Conservation (phyloP, 441 rosid species). For the Adansonia rubrostipa region DNA sequence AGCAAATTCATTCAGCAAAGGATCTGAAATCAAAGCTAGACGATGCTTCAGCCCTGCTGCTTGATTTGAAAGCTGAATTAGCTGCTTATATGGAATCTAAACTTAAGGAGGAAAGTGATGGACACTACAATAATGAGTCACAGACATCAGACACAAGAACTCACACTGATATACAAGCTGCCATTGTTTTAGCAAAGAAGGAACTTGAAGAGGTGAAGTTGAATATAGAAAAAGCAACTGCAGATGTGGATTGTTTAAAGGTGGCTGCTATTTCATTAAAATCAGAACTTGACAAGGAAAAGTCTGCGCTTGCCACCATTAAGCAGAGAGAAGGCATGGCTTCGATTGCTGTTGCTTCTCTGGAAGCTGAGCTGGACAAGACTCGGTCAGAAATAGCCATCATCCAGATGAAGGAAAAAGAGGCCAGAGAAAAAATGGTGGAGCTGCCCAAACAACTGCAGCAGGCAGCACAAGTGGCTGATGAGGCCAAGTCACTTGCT, state of each 20-base stretch:
- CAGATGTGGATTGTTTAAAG: conserved; percentile 73
- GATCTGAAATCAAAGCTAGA: conserved; percentile 78
- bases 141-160: conserved; percentile 46
- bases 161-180: conserved; percentile 58
- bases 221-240: conserved; percentile 73
- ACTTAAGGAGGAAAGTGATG: conserved; percentile 53
- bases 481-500: conserved; percentile 70
- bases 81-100: conserved; percentile 85
- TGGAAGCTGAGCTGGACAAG: conserved; percentile 75
- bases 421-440: conserved; percentile 64
- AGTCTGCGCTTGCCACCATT: conserved; percentile 53
- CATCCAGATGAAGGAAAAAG: conserved; percentile 79
- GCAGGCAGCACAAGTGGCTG: conserved; percentile 78
- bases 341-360: conserved; percentile 71
- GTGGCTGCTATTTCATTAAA: conserved; percentile 68
- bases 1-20: conserved; percentile 68
- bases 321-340: conserved; percentile 95
- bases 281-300: conserved; percentile 74
- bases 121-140: conserved; percentile 31
- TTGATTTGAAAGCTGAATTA: conserved; percentile 80
- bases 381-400: conserved; percentile 64
- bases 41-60: conserved; percentile 67
- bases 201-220: conserved; percentile 81
- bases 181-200: conserved; percentile 72
- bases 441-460: conserved; percentile 86